Evolutionary conservation across 78 protist species (phyloP).

Genomic region (Monosiga brevicollis): DNA sequence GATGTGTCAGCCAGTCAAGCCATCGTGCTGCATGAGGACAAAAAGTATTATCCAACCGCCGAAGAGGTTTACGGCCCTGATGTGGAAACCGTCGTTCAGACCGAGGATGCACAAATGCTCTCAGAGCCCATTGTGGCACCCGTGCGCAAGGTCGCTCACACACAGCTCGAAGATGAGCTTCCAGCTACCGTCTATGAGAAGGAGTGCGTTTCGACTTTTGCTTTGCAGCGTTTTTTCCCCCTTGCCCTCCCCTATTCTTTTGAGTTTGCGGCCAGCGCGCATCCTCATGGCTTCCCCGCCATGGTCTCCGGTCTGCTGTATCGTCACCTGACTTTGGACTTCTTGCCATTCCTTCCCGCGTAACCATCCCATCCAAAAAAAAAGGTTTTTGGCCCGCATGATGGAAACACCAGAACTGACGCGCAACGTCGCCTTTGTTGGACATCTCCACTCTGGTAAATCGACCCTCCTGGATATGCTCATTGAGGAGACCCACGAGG

Average conservation of each 20-base stretch:
- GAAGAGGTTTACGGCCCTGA: conserved; percentile 73
- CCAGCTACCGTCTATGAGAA: conserved; percentile 34
- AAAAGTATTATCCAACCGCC: conserved; percentile 90
- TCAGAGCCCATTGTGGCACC: conserved; percentile 92
- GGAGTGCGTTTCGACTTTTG: conserved; percentile 8
- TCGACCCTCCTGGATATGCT: conserved; percentile 83
- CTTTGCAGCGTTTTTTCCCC: not conserved
- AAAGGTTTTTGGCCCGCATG: conserved; percentile 47
- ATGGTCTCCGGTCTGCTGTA: not conserved
- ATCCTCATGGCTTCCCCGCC: not conserved
- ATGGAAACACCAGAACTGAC: conserved; percentile 54
- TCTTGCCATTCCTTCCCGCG: not conserved
- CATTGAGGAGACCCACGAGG: conserved; percentile 75
- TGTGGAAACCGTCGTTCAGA: conserved; percentile 89
- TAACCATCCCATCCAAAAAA: not conserved
- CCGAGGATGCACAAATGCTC: conserved; percentile 94
- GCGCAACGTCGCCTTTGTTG: conserved; percentile 85
- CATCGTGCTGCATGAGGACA: conserved; percentile 54
- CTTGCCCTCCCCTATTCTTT: not conserved
- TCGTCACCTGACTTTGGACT: not conserved
- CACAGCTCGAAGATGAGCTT: conserved; percentile 20
- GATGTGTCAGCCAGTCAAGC: not conserved
- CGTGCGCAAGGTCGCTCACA: conserved; percentile 25
- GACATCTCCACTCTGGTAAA: conserved; percentile 90
- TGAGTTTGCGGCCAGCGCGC: not conserved